These are phyloP conservation scores for Cryptosporidium felis DNA, from an alignment of 169 alveolate species.

Conservation along the genomic window DNA sequence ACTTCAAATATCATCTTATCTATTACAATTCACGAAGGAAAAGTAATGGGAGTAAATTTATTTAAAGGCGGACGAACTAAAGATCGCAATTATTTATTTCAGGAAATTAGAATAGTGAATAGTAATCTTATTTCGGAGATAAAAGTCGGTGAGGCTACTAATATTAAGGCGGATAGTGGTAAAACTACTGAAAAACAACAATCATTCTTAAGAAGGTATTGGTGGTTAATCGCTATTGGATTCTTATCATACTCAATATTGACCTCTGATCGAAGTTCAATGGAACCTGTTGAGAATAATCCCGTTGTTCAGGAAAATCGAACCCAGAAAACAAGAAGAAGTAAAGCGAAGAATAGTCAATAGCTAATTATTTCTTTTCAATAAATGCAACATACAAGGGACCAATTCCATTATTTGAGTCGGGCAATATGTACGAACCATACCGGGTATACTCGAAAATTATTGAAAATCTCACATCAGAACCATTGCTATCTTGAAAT, in stretches of 20 bases:
- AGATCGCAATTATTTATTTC: not conserved
- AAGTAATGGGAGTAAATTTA: conserved; percentile 7
- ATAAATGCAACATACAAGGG: conserved; percentile 41
- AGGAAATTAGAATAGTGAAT: not conserved
- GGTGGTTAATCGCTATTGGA: conserved; percentile 60
- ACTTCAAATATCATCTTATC: conserved; percentile 15
- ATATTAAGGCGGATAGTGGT: not conserved
- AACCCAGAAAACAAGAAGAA: not conserved
- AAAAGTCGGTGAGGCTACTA: not conserved
- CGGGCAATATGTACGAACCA: conserved; percentile 67
- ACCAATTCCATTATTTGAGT: conserved; percentile 53
- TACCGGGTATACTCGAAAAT: conserved; percentile 31
- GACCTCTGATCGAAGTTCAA: conserved; percentile 1
- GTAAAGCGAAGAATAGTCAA: not conserved
- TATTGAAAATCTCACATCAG: not conserved
- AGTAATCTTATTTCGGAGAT: not conserved
- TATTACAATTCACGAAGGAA: not conserved
- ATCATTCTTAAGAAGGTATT: conserved; percentile 36
- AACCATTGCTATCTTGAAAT: not conserved
- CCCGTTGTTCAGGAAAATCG: not conserved
- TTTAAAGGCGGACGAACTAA: not conserved
- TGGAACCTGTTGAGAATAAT: not conserved
- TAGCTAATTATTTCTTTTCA: not conserved
- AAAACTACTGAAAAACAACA: not conserved
- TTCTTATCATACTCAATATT: conserved; percentile 20